Percentiles rank a stretch among this genome's conserved stretches.
Evolutionary conservation across 495 filamentous ascomycete genomes (phyloP).

Genomic region (Aspergillus wentii): DNA sequence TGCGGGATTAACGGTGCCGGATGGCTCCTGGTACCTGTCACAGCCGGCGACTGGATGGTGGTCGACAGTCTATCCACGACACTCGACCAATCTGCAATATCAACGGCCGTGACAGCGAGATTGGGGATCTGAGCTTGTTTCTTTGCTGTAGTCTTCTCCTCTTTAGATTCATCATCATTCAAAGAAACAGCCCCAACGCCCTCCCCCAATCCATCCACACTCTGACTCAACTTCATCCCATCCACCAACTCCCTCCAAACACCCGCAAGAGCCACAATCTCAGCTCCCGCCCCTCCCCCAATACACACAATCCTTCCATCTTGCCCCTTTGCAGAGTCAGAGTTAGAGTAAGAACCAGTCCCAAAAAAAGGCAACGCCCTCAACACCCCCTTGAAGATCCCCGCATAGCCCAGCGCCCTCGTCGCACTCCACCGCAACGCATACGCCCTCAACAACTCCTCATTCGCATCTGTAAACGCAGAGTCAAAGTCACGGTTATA

Average conservation of each 20-base stretch:
- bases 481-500: constrained; percentile 77
- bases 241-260: constrained; percentile 45
- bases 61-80: constrained; percentile 53
- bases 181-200: constrained; percentile 17
- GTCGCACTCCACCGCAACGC: constrained; percentile 82
- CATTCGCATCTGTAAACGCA: constrained; percentile 63
- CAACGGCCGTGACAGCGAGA: constrained; percentile 62
- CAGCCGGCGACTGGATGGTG: constrained; percentile 27
- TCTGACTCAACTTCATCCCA: not conserved
- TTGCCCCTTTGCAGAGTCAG: constrained; percentile 2
- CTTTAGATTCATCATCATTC: constrained; percentile 6
- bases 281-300: constrained; percentile 83
- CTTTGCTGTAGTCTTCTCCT: too few relatives aligned
- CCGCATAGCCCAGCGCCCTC: constrained; percentile 72
- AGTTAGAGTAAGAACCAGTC: constrained; percentile 13
- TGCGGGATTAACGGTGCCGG: constrained; percentile 51
- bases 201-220: constrained; percentile 2
- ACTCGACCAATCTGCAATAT: constrained; percentile 71
- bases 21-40: constrained; percentile 30
- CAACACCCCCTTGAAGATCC: constrained; percentile 50
- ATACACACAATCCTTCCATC: constrained; percentile 55
- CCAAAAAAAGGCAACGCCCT: constrained; percentile 24
- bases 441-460: constrained; percentile 70
- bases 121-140: constrained; percentile 3
- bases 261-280: constrained; percentile 71